Percentiles rank a stretch among this genome's conserved stretches.
These are phyloP conservation scores for Mortierella sp. DNA, from an alignment of 371 early-diverging fungal species.

Conservation along the genomic window DNA sequence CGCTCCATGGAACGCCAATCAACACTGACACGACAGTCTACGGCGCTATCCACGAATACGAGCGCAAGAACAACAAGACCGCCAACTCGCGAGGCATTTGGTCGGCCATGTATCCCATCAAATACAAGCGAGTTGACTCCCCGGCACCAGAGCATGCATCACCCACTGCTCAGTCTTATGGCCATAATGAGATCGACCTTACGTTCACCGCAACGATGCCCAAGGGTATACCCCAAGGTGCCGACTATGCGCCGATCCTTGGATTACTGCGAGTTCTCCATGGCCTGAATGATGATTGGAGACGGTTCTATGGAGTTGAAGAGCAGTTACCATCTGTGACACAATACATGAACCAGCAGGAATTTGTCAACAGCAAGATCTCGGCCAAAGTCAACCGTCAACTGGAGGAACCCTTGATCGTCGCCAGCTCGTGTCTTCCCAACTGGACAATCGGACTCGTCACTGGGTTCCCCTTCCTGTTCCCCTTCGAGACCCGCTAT, in stretches of 20 bases:
- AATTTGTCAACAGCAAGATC: slow-evolving; percentile 85
- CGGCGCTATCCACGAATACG: slow-evolving; percentile 72
- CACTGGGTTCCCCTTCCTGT: slow-evolving; percentile 80
- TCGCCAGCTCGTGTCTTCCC: slow-evolving; percentile 86
- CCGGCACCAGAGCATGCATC: slow-evolving; percentile 29
- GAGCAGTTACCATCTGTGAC: slow-evolving; percentile 26
- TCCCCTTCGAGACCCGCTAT: slow-evolving; percentile 87
- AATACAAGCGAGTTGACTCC: slow-evolving; percentile 58
- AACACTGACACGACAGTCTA: slow-evolving; percentile 72
- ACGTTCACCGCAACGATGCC: slow-evolving; percentile 47
- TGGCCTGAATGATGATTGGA: slow-evolving; percentile 67
- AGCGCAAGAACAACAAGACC: slow-evolving; percentile 49
- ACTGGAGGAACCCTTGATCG: slow-evolving; percentile 89
- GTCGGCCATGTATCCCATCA: slow-evolving; percentile 68
- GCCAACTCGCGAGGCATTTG: slow-evolving; percentile 60
- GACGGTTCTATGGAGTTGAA: slow-evolving; percentile 61
- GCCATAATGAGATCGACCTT: slow-evolving; percentile 41
- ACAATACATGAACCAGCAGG: slow-evolving; percentile 59
- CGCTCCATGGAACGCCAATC: slow-evolving; percentile 63
- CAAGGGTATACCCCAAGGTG: slow-evolving; percentile 38
- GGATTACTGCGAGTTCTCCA: slow-evolving; percentile 67
- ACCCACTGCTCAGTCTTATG: slow-evolving; percentile 5
- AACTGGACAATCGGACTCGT: slow-evolving; percentile 81
- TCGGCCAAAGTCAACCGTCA: slow-evolving; percentile 89
- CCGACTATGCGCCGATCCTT: slow-evolving; percentile 63